phyloP scores from a whole-genome alignment of 257 asterid genomes.

The Solanum verrucosum region DNA sequence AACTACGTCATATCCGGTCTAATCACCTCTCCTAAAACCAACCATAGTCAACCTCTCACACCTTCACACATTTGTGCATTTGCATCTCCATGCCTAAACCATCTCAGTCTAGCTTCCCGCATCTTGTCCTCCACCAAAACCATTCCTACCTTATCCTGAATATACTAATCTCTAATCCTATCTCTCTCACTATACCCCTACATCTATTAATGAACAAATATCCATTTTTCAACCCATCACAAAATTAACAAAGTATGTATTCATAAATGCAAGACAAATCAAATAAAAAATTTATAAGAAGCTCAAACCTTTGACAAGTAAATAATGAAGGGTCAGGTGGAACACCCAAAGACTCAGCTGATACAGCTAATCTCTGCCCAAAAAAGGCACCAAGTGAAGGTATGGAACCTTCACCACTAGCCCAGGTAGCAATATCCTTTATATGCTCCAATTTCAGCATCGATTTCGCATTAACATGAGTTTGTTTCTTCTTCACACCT shows the following conservation, averaged over 20 bases:
- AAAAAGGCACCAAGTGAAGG: constrained; percentile 57
- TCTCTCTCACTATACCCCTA: background rate
- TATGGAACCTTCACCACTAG: constrained; percentile 28
- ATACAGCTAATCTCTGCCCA: constrained; percentile 59
- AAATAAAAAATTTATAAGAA: no score
- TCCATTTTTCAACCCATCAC: background rate
- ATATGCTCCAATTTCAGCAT: constrained; percentile 65
- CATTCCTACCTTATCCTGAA: no score
- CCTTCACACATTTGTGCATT: no score
- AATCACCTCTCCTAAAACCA: no score
- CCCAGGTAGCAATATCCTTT: constrained; percentile 51
- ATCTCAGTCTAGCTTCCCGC: no score
- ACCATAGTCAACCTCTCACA: no score
- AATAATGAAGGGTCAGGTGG: constrained; percentile 44
- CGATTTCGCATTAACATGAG: constrained; percentile 35
- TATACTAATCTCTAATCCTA: no score
- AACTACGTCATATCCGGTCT: no score
- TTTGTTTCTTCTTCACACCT: constrained; percentile 41
- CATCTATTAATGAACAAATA: background rate
- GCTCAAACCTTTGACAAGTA: constrained; percentile 56
- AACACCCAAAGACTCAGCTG: constrained; percentile 41
- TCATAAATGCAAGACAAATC: background rate
- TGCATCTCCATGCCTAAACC: no score
- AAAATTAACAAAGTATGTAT: background rate
- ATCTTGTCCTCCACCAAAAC: no score